Conservation (phyloP, 768 basidiomycete species). For the Calocybe gangraenosa region DNA sequence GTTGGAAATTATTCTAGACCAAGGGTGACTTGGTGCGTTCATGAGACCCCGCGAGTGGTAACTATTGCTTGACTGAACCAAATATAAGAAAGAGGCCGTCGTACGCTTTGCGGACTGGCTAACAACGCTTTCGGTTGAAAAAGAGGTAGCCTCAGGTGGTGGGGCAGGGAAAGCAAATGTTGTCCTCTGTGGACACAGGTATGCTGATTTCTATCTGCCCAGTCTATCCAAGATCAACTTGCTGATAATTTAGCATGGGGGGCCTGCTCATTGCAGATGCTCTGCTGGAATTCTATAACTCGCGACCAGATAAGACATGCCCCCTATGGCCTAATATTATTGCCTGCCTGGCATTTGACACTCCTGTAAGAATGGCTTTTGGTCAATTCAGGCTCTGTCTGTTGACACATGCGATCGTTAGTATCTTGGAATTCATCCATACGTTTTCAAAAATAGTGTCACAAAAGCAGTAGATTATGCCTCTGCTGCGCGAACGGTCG, state of each 20-base stretch:
- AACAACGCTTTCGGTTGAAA: slow-evolving; percentile 80
- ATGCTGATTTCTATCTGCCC: slow-evolving; percentile 10
- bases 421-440: slow-evolving; percentile 87
- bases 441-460: slow-evolving; percentile 79
- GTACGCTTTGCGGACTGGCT: slow-evolving; percentile 91
- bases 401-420: slow-evolving; percentile 24
- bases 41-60: background rate
- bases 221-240: background rate
- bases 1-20: slow-evolving; percentile 43
- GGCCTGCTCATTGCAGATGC: slow-evolving; percentile 87
- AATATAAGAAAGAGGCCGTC: slow-evolving; percentile 77
- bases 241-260: slow-evolving; percentile 69
- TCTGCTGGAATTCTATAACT: slow-evolving; percentile 63
- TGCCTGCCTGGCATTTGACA: slow-evolving; percentile 84
- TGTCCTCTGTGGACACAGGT: slow-evolving; percentile 90
- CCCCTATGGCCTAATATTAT: slow-evolving; percentile 88
- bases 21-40: slow-evolving; percentile 80
- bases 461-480: slow-evolving; percentile 73
- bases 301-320: slow-evolving; percentile 58
- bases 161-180: slow-evolving; percentile 78
- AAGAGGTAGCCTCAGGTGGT: slow-evolving; percentile 71
- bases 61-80: no score
- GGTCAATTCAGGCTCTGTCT: background rate
- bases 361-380: slow-evolving; percentile 58
- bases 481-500: slow-evolving; percentile 58